Evolutionary conservation across 139 green algal species (phyloP).

Genomic region (Choricystis sp.): DNA sequence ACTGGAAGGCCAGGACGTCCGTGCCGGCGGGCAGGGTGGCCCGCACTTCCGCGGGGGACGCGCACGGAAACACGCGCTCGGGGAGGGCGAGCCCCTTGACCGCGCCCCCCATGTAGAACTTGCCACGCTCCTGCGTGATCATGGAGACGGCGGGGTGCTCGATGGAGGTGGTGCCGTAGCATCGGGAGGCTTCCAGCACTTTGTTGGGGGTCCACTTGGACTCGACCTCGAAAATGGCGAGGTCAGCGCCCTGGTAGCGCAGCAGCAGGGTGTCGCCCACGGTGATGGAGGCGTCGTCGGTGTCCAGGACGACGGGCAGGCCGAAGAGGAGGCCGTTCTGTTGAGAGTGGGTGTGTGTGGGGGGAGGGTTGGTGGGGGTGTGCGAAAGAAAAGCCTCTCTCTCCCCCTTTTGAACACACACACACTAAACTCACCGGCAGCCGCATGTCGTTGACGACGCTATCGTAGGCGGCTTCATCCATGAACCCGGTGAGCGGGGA

Average conservation of each 20-base stretch:
- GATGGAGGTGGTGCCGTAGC: constrained; percentile 76
- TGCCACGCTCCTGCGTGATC: constrained; percentile 75
- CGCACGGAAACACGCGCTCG: constrained; percentile 67
- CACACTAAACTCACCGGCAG: constrained; percentile 23
- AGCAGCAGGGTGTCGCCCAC: constrained; percentile 64
- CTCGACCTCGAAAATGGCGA: constrained; percentile 65
- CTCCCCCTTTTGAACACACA: background rate
- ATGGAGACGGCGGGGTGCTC: constrained; percentile 88
- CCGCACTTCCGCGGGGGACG: constrained; percentile 49
- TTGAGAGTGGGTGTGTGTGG: background rate
- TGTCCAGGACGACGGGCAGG: constrained; percentile 84
- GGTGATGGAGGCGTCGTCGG: constrained; percentile 41
- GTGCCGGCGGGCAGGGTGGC: constrained; percentile 39
- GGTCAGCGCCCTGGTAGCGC: constrained; percentile 53
- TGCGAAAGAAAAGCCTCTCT: background rate
- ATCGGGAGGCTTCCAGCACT: constrained; percentile 43
- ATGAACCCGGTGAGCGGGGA: constrained; percentile 80
- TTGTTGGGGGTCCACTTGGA: constrained; percentile 72
- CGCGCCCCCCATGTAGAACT: constrained; percentile 24
- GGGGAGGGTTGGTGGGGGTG: background rate
- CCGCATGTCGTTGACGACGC: constrained; percentile 58
- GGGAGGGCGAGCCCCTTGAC: constrained; percentile 64
- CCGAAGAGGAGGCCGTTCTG: constrained; percentile 59
- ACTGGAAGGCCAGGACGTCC: constrained; percentile 90
- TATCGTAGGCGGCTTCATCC: constrained; percentile 56